Evolutionary conservation across 768 basidiomycete genomes (phyloP).

Genomic region (Pisolithus sp.): DNA sequence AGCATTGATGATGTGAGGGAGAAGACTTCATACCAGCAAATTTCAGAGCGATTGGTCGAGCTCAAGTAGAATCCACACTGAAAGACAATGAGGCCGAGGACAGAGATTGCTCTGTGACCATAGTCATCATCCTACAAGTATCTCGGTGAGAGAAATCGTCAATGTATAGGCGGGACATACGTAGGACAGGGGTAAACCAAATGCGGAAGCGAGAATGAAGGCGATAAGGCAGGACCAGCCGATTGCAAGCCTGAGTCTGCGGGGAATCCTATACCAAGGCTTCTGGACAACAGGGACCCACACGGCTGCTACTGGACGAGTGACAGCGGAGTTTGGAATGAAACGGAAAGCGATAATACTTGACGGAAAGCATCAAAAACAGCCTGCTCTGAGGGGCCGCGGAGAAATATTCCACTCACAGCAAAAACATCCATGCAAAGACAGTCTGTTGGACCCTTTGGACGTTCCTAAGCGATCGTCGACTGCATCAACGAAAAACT

Average conservation of each 20-base stretch:
- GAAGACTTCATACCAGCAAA: conserved; percentile 58
- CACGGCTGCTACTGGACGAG: conserved; percentile 62
- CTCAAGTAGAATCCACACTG: conserved; percentile 67
- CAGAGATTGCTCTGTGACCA: conserved; percentile 75
- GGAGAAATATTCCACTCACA: conserved; percentile 36
- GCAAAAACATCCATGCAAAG: conserved; percentile 78
- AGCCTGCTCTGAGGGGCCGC: not conserved
- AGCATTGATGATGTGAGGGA: not conserved
- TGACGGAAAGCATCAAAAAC: not conserved
- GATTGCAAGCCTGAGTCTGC: conserved; percentile 47
- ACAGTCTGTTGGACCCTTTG: conserved; percentile 73
- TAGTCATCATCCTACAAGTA: conserved; percentile 52
- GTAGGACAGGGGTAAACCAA: conserved; percentile 60
- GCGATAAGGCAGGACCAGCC: conserved; percentile 76
- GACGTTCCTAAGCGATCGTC: conserved; percentile 1
- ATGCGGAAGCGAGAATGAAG: conserved; percentile 81
- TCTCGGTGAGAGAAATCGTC: conserved; percentile 10
- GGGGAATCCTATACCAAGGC: conserved; percentile 63
- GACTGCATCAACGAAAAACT: conserved; percentile 8
- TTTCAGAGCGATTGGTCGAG: conserved; percentile 53
- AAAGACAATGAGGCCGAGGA: conserved; percentile 75
- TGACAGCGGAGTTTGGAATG: conserved; percentile 65
- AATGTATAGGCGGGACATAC: conserved; percentile 30
- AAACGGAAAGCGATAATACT: conserved; percentile 82
- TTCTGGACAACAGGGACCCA: conserved; percentile 62